phyloP scores from a whole-genome alignment of 345 rosid species.

The Adansonia digitata region DNA sequence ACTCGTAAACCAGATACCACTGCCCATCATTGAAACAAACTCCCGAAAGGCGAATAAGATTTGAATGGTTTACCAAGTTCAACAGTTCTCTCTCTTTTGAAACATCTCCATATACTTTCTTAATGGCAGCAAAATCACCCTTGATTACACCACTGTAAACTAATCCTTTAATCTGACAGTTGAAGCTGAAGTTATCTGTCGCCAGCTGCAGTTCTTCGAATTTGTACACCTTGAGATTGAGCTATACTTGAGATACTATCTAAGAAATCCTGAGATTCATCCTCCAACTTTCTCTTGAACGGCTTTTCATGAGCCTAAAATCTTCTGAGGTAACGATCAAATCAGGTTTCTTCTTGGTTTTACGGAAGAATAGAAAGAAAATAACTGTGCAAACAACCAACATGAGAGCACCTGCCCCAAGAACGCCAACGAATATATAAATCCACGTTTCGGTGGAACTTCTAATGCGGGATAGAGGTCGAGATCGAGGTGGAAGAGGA shows the following conservation, averaged over 20 bases:
- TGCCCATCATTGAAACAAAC: slow-evolving; percentile 57
- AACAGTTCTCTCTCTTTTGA: slow-evolving; percentile 54
- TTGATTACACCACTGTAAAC: slow-evolving; percentile 54
- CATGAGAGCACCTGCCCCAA: slow-evolving; percentile 40
- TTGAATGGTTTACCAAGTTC: slow-evolving; percentile 60
- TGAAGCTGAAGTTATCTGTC: slow-evolving; percentile 53
- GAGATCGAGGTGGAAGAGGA: slow-evolving; percentile 26
- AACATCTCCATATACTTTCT: slow-evolving; percentile 64
- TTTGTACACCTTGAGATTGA: slow-evolving; percentile 51
- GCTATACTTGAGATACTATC: slow-evolving; percentile 43
- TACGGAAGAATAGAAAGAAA: slow-evolving; percentile 24
- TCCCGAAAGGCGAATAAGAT: slow-evolving; percentile 65
- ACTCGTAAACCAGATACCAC: slow-evolving; percentile 75
- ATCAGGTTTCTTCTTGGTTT: slow-evolving; percentile 22
- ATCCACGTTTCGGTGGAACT: slow-evolving; percentile 52
- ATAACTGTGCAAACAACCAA: slow-evolving; percentile 21
- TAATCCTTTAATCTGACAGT: slow-evolving; percentile 45
- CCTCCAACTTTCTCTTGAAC: slow-evolving; percentile 29
- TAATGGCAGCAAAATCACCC: slow-evolving; percentile 67
- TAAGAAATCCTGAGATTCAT: slow-evolving; percentile 34
- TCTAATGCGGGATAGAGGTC: slow-evolving; percentile 16
- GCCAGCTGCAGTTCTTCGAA: slow-evolving; percentile 54
- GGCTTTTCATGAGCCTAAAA: slow-evolving; percentile 35
- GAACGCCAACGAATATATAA: slow-evolving; percentile 40
- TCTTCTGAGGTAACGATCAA: slow-evolving; percentile 17